Evolutionary conservation across 192 early-diverging fungal species (phyloP).

Genomic region (Gonapodya prolifera): DNA sequence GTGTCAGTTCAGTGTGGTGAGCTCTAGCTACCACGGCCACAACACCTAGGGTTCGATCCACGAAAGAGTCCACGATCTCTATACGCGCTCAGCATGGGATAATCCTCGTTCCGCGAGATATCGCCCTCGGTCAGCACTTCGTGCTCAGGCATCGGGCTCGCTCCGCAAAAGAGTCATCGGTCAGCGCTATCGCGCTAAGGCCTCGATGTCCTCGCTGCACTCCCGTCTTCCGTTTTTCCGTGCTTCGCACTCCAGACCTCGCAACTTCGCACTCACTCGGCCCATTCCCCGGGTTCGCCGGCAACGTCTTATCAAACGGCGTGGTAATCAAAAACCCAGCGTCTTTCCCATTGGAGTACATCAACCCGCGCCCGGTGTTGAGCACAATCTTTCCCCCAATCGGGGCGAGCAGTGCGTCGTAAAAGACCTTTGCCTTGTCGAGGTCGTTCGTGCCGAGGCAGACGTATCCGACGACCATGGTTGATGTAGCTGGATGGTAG

Average conservation of each 20-base stretch:
- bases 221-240: too few relatives aligned
- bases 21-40: too few relatives aligned
- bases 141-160: too few relatives aligned
- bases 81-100: background rate
- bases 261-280: background rate
- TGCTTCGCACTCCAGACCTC: too few relatives aligned
- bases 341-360: background rate
- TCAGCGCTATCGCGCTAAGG: too few relatives aligned
- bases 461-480: conserved; percentile 5
- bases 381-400: background rate
- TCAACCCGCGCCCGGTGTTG: background rate
- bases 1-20: too few relatives aligned
- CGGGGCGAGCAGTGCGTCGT: background rate
- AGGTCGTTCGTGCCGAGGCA: conserved; percentile 5
- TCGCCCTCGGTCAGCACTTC: too few relatives aligned
- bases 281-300: background rate
- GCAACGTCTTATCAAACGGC: background rate
- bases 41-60: too few relatives aligned
- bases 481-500: too few relatives aligned
- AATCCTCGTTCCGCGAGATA: background rate
- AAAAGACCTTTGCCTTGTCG: conserved; percentile 3
- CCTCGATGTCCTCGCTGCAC: too few relatives aligned
- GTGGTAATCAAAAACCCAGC: background rate
- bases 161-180: too few relatives aligned
- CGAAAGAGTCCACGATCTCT: too few relatives aligned